Base-by-base conservation (phyloP, 2,329 filamentous ascomycete genomes). In the Alternaria postmessia region DNA sequence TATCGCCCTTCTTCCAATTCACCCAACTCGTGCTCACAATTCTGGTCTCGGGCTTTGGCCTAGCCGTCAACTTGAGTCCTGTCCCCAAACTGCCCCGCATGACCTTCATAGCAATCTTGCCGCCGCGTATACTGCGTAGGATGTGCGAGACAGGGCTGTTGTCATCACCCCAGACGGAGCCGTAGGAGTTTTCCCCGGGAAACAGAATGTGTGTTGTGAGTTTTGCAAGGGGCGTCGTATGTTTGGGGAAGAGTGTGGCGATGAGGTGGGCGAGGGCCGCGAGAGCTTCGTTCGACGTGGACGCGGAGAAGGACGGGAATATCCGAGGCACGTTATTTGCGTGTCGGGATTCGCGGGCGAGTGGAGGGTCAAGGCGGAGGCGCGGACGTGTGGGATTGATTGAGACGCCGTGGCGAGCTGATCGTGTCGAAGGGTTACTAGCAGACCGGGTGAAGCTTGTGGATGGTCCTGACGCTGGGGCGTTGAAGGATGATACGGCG, bases 151-250 rank as follows among this genome's bases (percentile, higher is more conserved):
- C 65, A 0, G 80, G 79, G 18, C 73, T 77, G 42, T 69, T 56
- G 28, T 79, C 74, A 57, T 80, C 77, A 30, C 72, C 68, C 79
- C 80, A 82, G 7, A 81, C 75, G 8, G 64, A 69, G 43, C 65
- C 69, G 64, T 80, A 81, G 11, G 73, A 70, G 41, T 77, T 71
- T 4, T 71, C 68, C 8, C 78, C 79, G 0, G 80, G 77, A 46
- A 79, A 81, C 57, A 79, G 77, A 46, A 81, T 73, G 8, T 79
- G 75, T 24, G 80, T 61, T 55, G 81, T 75, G 24, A 81, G 65
- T 16, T 75, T 67, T 57, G 78, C 51, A 12, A 54, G 59, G 9
- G 51, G 74, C 6, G 22, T 57, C n/a, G 48, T 70, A 18, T 8
- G 52, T 9, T 57, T 70, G 30, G 59, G 72, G 22, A 81, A 72